Evolutionary conservation across 805 yeast species (phyloP), one percentile per base, ranked within the genome.

Genomic region (Candida methanosorbosa): DNA sequence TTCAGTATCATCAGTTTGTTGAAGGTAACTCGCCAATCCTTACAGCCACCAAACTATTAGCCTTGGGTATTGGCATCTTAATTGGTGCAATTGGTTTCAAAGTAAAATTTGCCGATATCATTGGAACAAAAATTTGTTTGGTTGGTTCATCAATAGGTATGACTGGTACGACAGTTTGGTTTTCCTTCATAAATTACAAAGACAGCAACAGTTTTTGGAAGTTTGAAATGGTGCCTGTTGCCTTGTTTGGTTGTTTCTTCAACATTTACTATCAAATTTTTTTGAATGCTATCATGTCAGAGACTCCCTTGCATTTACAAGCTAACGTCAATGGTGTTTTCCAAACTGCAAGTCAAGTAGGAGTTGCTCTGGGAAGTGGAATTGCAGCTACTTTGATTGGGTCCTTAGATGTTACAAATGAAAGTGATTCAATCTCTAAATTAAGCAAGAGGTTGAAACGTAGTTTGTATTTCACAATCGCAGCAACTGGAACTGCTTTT

Each of bases 21-120:
- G 55, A 56, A 3, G 37, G 38, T 6, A 42, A 58, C 29, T 39
- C 59, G 5, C 49, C 64, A 1, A 36, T 67, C 6, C 35, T 63
- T 3, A 50, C 68, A 1, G 61, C 64, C 1, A 44, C 62, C 2
- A 66, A 63, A 36, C 37, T 52, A 2, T 38, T 64, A 2, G 66
- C 70, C 2, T 22, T 56, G 17, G 36, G 59, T 3, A 39, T 58
- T 9, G 66, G 63, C 2, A 33, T 60, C 35, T 29, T 44, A 3
- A 3, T 51, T 9, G 61, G 60, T 4, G 45, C 63, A 11, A 6
- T 44, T 3, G 9, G 52, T 3, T 56, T 39, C 19, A 37, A 37
- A 9, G 40, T 40, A 37, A 5, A n/a, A 9, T 2, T 26, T 30
- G 41, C 48, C 14, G 19, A 30, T 4, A 41, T 34, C 14, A 18